phyloP scores from a whole-genome alignment of 2,329 filamentous ascomycete species.

The Alternaria conjuncta region DNA sequence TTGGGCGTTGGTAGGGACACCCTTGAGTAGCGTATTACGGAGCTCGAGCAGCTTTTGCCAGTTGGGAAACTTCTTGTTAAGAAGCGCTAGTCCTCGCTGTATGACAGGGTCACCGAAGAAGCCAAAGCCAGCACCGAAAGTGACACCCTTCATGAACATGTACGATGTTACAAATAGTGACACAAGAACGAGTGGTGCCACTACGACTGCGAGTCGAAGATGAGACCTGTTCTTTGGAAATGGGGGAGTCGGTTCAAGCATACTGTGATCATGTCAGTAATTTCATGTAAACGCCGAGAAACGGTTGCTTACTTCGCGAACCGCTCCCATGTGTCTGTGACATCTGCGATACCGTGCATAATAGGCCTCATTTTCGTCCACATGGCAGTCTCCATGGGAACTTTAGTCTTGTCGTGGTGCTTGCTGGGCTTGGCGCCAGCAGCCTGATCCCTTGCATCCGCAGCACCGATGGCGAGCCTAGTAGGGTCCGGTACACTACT shows the following conservation, averaged over 20 bases:
- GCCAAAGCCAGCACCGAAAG: slow-evolving; percentile 71
- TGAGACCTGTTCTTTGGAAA: slow-evolving; percentile 55
- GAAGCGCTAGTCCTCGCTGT: slow-evolving; percentile 61
- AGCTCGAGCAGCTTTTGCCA: slow-evolving; percentile 79
- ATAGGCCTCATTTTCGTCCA: slow-evolving; percentile 77
- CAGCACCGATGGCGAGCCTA: slow-evolving; percentile 60
- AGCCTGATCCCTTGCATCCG: slow-evolving; percentile 61
- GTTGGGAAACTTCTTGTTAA: slow-evolving; percentile 69
- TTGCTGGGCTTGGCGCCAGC: slow-evolving; percentile 58
- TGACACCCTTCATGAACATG: slow-evolving; percentile 66
- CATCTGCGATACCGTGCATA: slow-evolving; percentile 69
- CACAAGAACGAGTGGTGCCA: slow-evolving; percentile 52
- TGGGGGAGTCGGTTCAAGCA: slow-evolving; percentile 57
- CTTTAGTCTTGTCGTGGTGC: slow-evolving; percentile 76
- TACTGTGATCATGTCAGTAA: slow-evolving; percentile 31
- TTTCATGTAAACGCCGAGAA: not conserved
- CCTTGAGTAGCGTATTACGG: slow-evolving; percentile 77
- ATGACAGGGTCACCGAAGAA: slow-evolving; percentile 85
- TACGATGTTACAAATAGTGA: slow-evolving; percentile 57
- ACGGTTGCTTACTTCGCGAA: slow-evolving; percentile 61
- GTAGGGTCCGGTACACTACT: slow-evolving; percentile 69
- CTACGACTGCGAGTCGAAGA: slow-evolving; percentile 53
- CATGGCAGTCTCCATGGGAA: slow-evolving; percentile 76
- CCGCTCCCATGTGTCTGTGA: slow-evolving; percentile 68
- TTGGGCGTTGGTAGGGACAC: slow-evolving; percentile 86